Evolutionary conservation across 2,329 filamentous ascomycete species (phyloP), one percentile per base, ranked within the genome.

Genomic region (Atkinsonella hypoxylon): DNA sequence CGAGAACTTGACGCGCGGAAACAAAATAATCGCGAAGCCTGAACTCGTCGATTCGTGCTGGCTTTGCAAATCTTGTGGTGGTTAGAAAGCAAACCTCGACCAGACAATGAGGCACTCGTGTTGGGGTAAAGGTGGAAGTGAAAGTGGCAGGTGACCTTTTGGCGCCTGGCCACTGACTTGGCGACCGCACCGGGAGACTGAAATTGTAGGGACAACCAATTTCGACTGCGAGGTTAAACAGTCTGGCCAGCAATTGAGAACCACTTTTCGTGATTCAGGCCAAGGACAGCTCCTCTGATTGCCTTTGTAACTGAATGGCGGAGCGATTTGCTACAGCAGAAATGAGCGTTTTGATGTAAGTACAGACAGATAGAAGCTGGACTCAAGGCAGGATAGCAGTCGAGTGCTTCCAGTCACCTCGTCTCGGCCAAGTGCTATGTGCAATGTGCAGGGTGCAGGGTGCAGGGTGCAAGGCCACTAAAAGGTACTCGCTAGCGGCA

Each of bases 401-500:
- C 20, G 45, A 48, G 43, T 22, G 45, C 40, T 45, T 38, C n/a
- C n/a, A n/a, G n/a, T 18, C 48, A 45, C 46, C 44, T 44, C 45
- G n/a, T 51, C 48, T 45, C 36, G 17, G 47, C 47, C 20, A 40
- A 11, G 26, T 26, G 22, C 22, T 6, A 26, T 26, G 22, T 26
- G 22, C 22, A 26, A 26, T 26, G 38, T 39, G 38, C 38, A 17
- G 17, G 12, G 34, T 30, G 42, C 30, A 3, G 20, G 2, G 32
- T n/a, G 17, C 31, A 15, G 31, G 26, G 46, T 44, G 39, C 47
- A 26, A 30, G 22, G 34, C 31, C 18, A 42, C 40, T 40, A 46
- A 49, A 45, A 50, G 45, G 52, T 47, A 49, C 46, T 51, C 38
- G 42, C 47, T 47, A 48, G 53, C 43, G 48, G 50, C 53, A 47